These are phyloP conservation scores for Aspergillus fumigatus DNA, from an alignment of 2,329 filamentous ascomycete genomes.

Conservation along the genomic window DNA sequence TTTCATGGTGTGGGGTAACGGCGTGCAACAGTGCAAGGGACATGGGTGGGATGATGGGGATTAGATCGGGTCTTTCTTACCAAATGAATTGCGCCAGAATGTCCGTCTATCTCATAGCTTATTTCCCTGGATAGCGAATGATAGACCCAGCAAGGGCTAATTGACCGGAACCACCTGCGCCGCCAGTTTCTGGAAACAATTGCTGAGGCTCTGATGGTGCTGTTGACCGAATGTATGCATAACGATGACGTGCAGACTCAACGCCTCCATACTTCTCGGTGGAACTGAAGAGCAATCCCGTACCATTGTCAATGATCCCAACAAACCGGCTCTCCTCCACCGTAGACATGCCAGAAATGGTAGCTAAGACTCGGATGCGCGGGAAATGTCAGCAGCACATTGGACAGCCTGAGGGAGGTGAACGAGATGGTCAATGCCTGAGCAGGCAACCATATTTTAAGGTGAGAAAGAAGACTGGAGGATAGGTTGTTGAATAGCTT, in stretches of 20 bases:
- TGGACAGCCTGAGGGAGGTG: background rate
- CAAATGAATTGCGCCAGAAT: too few species aligned
- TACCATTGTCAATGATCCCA: background rate
- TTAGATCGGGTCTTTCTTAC: background rate
- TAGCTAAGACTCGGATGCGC: background rate
- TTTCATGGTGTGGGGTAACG: background rate
- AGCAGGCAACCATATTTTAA: background rate
- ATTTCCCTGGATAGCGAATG: too few species aligned
- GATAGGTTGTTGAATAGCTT: background rate
- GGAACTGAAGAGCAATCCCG: background rate
- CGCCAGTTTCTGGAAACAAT: background rate
- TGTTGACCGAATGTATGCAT: background rate
- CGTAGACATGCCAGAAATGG: background rate
- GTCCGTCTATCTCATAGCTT: too few species aligned
- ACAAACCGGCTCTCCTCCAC: background rate
- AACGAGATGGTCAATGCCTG: background rate
- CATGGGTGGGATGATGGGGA: background rate
- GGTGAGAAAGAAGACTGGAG: background rate
- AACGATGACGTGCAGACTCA: constrained; percentile 5
- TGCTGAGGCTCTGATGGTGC: background rate
- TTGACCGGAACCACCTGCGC: too few species aligned
- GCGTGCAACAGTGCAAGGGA: background rate
- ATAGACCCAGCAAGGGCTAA: too few species aligned
- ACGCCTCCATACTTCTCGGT: background rate
- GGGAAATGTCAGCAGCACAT: background rate